A percentile compares a stretch with the other conserved stretches of the same genome.
These are phyloP conservation scores for Rhodotorula sp. DNA, from an alignment of 1,284 basidiomycete genomes.

Conservation along the genomic window DNA sequence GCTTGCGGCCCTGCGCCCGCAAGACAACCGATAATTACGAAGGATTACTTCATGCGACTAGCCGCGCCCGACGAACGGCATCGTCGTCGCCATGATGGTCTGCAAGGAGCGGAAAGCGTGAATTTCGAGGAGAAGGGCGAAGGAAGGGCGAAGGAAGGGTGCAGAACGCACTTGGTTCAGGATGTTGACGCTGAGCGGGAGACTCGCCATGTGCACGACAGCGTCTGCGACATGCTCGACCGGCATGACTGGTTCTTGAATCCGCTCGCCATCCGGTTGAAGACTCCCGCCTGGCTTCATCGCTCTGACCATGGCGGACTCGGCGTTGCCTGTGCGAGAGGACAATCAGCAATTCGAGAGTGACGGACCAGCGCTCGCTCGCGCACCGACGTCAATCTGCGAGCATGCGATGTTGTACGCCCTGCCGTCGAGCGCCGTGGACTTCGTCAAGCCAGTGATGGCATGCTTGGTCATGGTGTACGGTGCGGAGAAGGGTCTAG, in stretches of 20 bases:
- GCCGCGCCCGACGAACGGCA: constrained; percentile 64
- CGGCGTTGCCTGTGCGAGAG: constrained; percentile 61
- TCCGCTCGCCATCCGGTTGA: constrained; percentile 65
- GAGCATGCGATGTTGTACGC: constrained; percentile 69
- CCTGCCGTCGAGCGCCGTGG: constrained; percentile 70
- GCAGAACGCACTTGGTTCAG: constrained; percentile 58
- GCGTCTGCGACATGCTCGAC: constrained; percentile 67
- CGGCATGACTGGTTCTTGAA: constrained; percentile 65
- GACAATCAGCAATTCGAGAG: background rate
- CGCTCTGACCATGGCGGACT: constrained; percentile 58
- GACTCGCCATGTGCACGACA: constrained; percentile 65
- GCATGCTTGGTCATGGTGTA: constrained; percentile 79
- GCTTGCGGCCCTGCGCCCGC: no score
- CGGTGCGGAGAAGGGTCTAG: constrained; percentile 62
- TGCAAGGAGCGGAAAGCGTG: background rate
- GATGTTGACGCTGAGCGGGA: constrained; percentile 67
- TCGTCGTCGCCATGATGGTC: constrained; percentile 56
- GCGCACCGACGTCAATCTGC: constrained; percentile 72
- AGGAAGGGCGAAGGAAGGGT: no score
- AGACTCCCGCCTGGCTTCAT: constrained; percentile 54
- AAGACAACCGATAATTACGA: no score
- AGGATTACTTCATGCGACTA: constrained; percentile 41
- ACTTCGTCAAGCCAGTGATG: constrained; percentile 69
- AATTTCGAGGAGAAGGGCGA: background rate
- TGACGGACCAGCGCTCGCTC: no score